Evolutionary conservation across 1,139 yeast genomes (phyloP).

Genomic region (Meyerozyma guilliermondii): DNA sequence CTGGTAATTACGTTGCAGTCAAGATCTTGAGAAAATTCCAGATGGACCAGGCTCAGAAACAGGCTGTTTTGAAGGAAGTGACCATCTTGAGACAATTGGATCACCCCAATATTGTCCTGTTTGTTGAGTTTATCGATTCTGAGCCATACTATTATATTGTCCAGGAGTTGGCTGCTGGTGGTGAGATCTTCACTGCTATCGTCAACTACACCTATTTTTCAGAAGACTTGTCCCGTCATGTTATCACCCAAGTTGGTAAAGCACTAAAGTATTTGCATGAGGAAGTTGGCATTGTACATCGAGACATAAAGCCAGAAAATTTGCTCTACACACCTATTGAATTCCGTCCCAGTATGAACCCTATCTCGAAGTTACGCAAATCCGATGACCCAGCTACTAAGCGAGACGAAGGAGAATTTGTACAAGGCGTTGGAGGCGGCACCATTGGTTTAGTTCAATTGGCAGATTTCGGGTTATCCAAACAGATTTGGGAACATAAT

Average conservation of each 20-base stretch:
- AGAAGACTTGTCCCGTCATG: conserved; percentile 51
- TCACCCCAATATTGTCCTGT: conserved; percentile 45
- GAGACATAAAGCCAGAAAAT: conserved; percentile 57
- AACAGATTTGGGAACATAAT: conserved; percentile 52
- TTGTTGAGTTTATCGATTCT: conserved; percentile 46
- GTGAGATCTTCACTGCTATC: conserved; percentile 54
- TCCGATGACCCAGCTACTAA: conserved; percentile 46
- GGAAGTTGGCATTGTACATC: conserved; percentile 52
- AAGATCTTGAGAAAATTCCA: conserved; percentile 52
- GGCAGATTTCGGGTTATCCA: conserved; percentile 56
- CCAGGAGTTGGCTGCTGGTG: conserved; percentile 50
- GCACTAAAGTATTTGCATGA: conserved; percentile 50
- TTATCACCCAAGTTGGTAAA: conserved; percentile 46
- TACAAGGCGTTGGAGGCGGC: conserved; percentile 46
- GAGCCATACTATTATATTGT: conserved; percentile 47
- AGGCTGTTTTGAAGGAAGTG: conserved; percentile 53
- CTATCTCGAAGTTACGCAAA: conserved; percentile 33
- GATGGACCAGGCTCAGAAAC: conserved; percentile 51
- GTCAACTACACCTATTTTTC: conserved; percentile 51
- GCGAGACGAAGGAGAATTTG: conserved; percentile 49
- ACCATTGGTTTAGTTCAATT: conserved; percentile 48
- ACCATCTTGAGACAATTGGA: conserved; percentile 52
- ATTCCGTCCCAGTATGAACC: conserved; percentile 34
- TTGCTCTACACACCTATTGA: conserved; percentile 60
- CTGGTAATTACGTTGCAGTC: conserved; percentile 19